A percentile compares a stretch with the other conserved stretches of the same genome.
These are phyloP conservation scores for Aspergillus kassunensis DNA, from an alignment of 495 filamentous ascomycete genomes.

Conservation along the genomic window DNA sequence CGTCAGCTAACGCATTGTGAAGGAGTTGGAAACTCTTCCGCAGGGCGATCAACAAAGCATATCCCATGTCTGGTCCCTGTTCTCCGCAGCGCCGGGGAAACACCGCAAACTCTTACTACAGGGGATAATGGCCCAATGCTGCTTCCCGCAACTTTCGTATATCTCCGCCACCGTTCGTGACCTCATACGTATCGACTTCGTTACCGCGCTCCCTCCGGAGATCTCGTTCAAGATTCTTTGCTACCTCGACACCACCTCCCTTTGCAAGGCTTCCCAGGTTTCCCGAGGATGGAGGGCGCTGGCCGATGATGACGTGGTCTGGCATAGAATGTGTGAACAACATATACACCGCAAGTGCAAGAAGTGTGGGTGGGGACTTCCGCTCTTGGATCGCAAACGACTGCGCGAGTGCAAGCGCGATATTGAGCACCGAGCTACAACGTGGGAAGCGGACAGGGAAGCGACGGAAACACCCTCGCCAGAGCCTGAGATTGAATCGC, in stretches of 20 bases:
- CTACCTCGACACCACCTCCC: constrained; percentile 89
- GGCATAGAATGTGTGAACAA: constrained; percentile 99
- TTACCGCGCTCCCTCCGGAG: constrained; percentile 82
- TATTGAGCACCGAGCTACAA: constrained; percentile 66
- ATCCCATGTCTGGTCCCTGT: constrained; percentile 91
- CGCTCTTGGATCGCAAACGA: constrained; percentile 81
- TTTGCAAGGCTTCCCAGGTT: constrained; percentile 96
- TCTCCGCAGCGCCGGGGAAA: constrained; percentile 90
- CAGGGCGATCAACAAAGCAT: constrained; percentile 87
- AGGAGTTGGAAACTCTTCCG: constrained; percentile 80
- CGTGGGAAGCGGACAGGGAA: constrained; percentile 35
- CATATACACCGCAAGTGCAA: constrained; percentile 96
- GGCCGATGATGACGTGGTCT: constrained; percentile 95
- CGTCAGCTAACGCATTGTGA: constrained; percentile 8
- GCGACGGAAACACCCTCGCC: constrained; percentile 21
- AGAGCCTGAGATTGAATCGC: constrained; percentile 16
- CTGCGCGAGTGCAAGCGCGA: constrained; percentile 83
- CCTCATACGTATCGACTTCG: constrained; percentile 92
- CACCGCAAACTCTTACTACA: constrained; percentile 93
- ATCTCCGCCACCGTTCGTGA: constrained; percentile 83
- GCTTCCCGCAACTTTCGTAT: constrained; percentile 93
- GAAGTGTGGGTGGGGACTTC: constrained; percentile 95
- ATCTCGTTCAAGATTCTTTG: constrained; percentile 90
- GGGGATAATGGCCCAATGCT: constrained; percentile 91
- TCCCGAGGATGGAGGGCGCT: constrained; percentile 80